A percentile compares a stretch with the other conserved stretches of the same genome.
These are phyloP conservation scores for Pinus tabuliformis DNA, from an alignment of 75 land plant species.

Conservation along the genomic window DNA sequence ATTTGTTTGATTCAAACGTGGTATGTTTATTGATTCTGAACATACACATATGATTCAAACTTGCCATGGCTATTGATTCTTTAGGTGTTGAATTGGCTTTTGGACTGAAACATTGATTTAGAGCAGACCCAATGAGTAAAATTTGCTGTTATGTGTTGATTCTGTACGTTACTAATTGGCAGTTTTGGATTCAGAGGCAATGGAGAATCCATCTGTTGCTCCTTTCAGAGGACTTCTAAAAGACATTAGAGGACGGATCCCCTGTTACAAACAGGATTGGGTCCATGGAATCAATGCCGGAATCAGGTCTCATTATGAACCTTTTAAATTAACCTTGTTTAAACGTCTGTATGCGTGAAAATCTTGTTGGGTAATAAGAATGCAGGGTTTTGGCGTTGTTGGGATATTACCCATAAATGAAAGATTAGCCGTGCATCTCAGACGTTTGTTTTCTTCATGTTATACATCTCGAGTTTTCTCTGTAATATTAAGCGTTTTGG, in stretches of 20 bases:
- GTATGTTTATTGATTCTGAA: too few species aligned
- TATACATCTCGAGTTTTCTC: not conserved
- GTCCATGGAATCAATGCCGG: conserved; percentile 61
- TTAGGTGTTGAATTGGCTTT: too few species aligned
- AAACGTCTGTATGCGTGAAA: not conserved
- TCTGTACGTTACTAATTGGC: too few species aligned
- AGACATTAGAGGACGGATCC: conserved; percentile 66
- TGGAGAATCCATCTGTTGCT: not conserved
- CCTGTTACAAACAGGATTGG: conserved; percentile 84
- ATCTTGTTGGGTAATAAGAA: not conserved
- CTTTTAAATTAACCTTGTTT: not conserved
- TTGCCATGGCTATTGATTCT: too few species aligned
- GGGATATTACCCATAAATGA: not conserved
- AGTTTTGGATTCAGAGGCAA: not conserved
- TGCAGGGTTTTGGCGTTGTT: not conserved
- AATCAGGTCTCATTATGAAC: conserved; percentile 37
- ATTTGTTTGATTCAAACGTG: too few species aligned
- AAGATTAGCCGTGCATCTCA: not conserved
- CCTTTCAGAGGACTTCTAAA: conserved; percentile 62
- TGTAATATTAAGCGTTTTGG: not conserved
- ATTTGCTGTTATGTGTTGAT: too few species aligned
- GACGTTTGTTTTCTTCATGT: not conserved
- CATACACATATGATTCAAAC: too few species aligned
- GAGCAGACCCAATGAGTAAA: too few species aligned
- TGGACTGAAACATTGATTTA: too few species aligned